Percentiles rank a stretch among this genome's conserved stretches.
These are phyloP conservation scores for Candida manassasensis DNA, from an alignment of 805 yeast species.

Conservation along the genomic window DNA sequence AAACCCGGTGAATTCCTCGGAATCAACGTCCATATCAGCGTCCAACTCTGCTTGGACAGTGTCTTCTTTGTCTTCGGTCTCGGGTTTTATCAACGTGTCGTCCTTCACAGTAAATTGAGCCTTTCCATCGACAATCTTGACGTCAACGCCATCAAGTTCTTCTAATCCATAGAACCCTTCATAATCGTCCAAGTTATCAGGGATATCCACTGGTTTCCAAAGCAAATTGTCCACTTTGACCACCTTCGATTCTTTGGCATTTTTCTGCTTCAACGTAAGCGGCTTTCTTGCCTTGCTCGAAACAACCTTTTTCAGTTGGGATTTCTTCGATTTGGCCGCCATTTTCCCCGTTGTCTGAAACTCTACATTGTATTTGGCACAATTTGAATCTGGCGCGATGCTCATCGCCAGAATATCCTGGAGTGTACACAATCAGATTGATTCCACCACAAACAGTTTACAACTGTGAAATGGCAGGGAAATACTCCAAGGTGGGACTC, in stretches of 20 bases:
- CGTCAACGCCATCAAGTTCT: constrained; percentile 90
- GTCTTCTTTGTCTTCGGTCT: constrained; percentile 11
- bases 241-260: constrained; percentile 29
- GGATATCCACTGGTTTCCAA: constrained; percentile 83
- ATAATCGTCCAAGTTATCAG: constrained; percentile 79
- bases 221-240: constrained; percentile 49
- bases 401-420: constrained; percentile 6
- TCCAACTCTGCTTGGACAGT: constrained; percentile 15
- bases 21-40: constrained; percentile 19
- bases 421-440: constrained; percentile 4
- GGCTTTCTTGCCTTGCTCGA: constrained; percentile 8
- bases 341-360: not conserved
- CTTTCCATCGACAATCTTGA: constrained; percentile 65
- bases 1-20: constrained; percentile 24
- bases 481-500: constrained; percentile 17
- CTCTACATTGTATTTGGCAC: no score
- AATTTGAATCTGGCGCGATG: no score
- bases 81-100: constrained; percentile 19
- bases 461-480: constrained; percentile 9
- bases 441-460: not conserved
- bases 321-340: constrained; percentile 5
- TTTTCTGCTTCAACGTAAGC: constrained; percentile 27
- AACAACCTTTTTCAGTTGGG: constrained; percentile 1
- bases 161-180: constrained; percentile 91
- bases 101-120: constrained; percentile 47